These are phyloP conservation scores for Ceratobasidium theobromae DNA, from an alignment of 1,284 basidiomycete species.

Conservation along the genomic window DNA sequence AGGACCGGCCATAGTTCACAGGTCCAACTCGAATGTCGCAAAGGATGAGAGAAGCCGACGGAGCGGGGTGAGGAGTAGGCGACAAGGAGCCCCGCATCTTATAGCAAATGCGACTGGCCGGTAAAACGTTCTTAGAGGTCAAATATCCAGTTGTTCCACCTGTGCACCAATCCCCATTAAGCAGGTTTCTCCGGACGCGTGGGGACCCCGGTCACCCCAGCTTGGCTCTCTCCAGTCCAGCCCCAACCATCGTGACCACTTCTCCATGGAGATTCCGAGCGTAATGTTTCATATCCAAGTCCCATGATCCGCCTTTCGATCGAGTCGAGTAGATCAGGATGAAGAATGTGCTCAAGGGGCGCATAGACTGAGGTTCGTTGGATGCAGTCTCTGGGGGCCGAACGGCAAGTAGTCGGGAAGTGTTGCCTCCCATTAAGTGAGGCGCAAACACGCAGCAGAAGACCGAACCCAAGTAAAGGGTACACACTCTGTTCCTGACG, in stretches of 20 bases:
- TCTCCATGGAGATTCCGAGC: slow-evolving; percentile 16
- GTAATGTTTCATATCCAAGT: neutral
- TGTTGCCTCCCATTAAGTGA: slow-evolving; percentile 6
- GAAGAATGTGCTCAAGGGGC: no score
- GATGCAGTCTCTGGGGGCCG: neutral
- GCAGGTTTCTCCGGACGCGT: slow-evolving; percentile 19
- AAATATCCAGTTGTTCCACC: neutral
- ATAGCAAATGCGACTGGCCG: neutral
- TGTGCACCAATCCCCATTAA: slow-evolving; percentile 11
- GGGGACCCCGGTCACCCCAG: slow-evolving; percentile 1
- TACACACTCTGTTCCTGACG: slow-evolving; percentile 13
- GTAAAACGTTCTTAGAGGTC: slow-evolving; percentile 4
- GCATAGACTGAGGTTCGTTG: no score
- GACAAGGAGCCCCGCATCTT: slow-evolving; percentile 27
- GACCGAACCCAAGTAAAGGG: neutral
- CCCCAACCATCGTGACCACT: neutral
- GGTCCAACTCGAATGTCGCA: slow-evolving; percentile 1
- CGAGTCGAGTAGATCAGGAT: neutral
- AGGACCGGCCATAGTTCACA: slow-evolving; percentile 21
- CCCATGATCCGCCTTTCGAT: neutral
- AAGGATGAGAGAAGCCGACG: neutral
- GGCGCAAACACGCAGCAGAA: neutral
- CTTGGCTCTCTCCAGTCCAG: neutral
- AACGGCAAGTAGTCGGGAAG: slow-evolving; percentile 27
- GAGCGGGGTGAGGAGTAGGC: slow-evolving; percentile 24